These are phyloP conservation scores for Boletus fagicola DNA, from an alignment of 768 basidiomycete genomes.

Conservation along the genomic window DNA sequence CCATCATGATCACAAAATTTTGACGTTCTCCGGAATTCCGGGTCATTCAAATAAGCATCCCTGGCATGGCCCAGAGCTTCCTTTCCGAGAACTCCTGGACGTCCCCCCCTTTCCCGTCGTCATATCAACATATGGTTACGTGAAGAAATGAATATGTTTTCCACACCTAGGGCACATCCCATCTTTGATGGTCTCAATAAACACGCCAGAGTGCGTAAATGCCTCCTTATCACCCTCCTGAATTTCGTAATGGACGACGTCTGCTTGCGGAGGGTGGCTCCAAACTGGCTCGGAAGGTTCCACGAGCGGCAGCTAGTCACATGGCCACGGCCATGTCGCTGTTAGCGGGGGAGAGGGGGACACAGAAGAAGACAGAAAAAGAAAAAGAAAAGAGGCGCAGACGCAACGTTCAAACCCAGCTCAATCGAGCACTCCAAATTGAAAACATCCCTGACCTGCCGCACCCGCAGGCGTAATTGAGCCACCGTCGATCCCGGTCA, in stretches of 20 bases:
- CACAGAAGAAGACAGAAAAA: neutral
- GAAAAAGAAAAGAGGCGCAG: too few relatives aligned
- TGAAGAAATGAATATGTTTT: too few relatives aligned
- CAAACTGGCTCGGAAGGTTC: conserved; percentile 42
- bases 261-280: conserved; percentile 45
- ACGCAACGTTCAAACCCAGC: conserved; percentile 31
- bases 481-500: conserved; percentile 44
- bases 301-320: conserved; percentile 49
- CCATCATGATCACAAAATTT: neutral
- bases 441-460: conserved; percentile 57
- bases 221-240: conserved; percentile 59
- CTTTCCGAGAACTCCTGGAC: neutral
- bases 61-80: neutral
- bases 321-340: neutral
- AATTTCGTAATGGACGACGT: conserved; percentile 58
- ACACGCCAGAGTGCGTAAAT: conserved; percentile 56
- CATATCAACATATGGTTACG: too few relatives aligned
- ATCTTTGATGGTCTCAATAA: conserved; percentile 39
- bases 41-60: neutral
- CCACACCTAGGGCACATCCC: too few relatives aligned
- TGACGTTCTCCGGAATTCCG: neutral
- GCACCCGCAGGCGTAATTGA: conserved; percentile 38
- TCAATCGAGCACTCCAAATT: conserved; percentile 54
- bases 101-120: neutral
- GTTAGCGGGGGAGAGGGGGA: neutral